Evolutionary conservation across 2,329 filamentous ascomycete genomes (phyloP).

Genomic region (Aspergillus nomiae): DNA sequence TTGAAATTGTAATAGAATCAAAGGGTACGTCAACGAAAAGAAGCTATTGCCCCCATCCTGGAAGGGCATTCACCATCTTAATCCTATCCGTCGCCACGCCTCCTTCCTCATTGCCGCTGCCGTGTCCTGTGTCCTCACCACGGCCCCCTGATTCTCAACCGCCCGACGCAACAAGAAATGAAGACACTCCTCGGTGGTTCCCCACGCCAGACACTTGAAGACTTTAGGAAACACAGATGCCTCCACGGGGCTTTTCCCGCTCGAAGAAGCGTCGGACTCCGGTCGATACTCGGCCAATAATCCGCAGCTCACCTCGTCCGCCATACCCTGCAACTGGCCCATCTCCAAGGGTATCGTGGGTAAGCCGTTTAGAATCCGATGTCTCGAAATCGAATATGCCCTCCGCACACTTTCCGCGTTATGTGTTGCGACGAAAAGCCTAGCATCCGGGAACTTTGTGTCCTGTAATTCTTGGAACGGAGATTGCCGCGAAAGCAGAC

Average conservation of each 20-base stretch:
- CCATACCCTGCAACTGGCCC: constrained; percentile 86
- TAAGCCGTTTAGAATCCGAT: constrained; percentile 45
- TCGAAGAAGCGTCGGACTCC: constrained; percentile 18
- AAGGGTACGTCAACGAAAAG: not conserved
- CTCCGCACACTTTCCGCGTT: constrained; percentile 52
- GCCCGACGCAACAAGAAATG: constrained; percentile 61
- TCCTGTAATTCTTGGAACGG: constrained; percentile 25
- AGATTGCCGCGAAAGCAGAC: constrained; percentile 47
- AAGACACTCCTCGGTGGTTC: constrained; percentile 55
- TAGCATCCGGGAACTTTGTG: constrained; percentile 30
- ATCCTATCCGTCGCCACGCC: constrained; percentile 53
- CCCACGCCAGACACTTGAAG: constrained; percentile 59
- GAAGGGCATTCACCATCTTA: not conserved
- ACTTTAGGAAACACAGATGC: constrained; percentile 38
- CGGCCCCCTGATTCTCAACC: constrained; percentile 71
- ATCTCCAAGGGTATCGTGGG: constrained; percentile 52
- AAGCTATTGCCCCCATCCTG: not conserved
- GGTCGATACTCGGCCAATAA: constrained; percentile 36
- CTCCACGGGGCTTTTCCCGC: constrained; percentile 2
- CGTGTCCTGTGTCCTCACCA: constrained; percentile 63
- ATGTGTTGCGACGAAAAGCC: constrained; percentile 57
- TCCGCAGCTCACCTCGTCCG: constrained; percentile 73
- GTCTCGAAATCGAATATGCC: constrained; percentile 39
- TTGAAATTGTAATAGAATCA: not conserved
- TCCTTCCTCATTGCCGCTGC: constrained; percentile 66